These are phyloP conservation scores for Musa beccarii DNA, from an alignment of 176 grass and related monocot genomes.

Conservation along the genomic window DNA sequence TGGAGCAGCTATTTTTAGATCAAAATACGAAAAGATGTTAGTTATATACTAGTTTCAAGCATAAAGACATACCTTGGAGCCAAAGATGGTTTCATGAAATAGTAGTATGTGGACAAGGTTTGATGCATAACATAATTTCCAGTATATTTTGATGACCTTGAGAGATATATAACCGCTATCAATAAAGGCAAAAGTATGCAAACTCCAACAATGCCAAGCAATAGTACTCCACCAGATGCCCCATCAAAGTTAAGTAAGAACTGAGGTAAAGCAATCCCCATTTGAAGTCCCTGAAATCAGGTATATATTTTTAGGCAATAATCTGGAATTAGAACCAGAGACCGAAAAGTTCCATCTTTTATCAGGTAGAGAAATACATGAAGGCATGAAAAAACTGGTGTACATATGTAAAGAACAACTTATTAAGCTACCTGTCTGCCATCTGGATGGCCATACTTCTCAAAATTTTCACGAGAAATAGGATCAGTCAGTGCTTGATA, in stretches of 20 bases:
- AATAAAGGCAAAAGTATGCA: slow-evolving; percentile 89
- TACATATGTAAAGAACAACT: slow-evolving; percentile 1
- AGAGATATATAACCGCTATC: slow-evolving; percentile 99
- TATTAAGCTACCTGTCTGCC: slow-evolving; percentile 74
- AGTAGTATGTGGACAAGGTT: slow-evolving; percentile 88
- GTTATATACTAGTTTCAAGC: background rate
- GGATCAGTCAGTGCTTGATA: slow-evolving; percentile 97
- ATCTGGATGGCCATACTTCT: slow-evolving; percentile 99
- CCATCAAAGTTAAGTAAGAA: slow-evolving; percentile 94
- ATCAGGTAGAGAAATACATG: slow-evolving; percentile 13
- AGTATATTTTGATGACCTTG: slow-evolving; percentile 96
- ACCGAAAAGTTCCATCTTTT: background rate
- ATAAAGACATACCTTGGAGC: slow-evolving; percentile 65
- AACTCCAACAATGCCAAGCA: slow-evolving; percentile 89
- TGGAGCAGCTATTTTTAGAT: background rate
- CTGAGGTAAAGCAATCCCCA: slow-evolving; percentile 94
- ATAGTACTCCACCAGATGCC: slow-evolving; percentile 86
- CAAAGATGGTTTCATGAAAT: slow-evolving; percentile 98
- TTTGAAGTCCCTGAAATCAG: slow-evolving; percentile 69
- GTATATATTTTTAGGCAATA: background rate
- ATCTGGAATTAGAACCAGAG: background rate
- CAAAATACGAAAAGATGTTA: background rate
- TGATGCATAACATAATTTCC: slow-evolving; percentile 99
- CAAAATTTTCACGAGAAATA: slow-evolving; percentile 95
- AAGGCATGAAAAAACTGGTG: background rate